Conservation (phyloP, 108 stramenopile species). For the Cyclotella baltica region DNA sequence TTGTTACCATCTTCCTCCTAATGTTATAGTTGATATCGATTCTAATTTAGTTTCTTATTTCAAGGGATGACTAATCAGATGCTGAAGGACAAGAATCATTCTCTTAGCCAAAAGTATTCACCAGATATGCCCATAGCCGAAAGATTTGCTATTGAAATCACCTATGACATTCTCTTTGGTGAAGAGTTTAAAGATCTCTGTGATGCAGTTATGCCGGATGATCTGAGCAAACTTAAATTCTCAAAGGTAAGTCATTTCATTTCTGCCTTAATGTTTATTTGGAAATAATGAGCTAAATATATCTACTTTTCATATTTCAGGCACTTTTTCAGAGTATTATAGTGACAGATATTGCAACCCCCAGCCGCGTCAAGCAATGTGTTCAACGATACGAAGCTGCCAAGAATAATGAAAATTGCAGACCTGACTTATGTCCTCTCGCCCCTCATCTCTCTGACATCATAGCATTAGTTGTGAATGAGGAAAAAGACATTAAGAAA, state of each 20-base stretch:
- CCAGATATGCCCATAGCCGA: constrained; percentile 43
- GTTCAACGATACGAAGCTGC: constrained; percentile 29
- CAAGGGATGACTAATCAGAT: constrained; percentile 39
- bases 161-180: constrained; percentile 40
- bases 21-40: not conserved
- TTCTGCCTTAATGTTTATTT: not conserved
- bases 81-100: constrained; percentile 25
- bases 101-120: constrained; percentile 21
- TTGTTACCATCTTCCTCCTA: not conserved
- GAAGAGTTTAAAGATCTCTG: constrained; percentile 28
- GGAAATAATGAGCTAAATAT: not conserved
- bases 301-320: not conserved
- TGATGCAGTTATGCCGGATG: constrained; percentile 27
- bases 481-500: constrained; percentile 17
- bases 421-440: constrained; percentile 40
- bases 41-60: not conserved
- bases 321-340: constrained; percentile 38
- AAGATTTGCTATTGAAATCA: constrained; percentile 48
- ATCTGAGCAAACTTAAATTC: constrained; percentile 24
- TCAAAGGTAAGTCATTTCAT: constrained; percentile 3
- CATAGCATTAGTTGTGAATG: constrained; percentile 8
- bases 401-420: not conserved
- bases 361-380: constrained; percentile 34
- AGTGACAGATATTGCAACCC: constrained; percentile 49
- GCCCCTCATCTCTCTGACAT: constrained; percentile 22